Conservation (phyloP, 768 basidiomycete species). For the Mrakia hoshinonis region DNA sequence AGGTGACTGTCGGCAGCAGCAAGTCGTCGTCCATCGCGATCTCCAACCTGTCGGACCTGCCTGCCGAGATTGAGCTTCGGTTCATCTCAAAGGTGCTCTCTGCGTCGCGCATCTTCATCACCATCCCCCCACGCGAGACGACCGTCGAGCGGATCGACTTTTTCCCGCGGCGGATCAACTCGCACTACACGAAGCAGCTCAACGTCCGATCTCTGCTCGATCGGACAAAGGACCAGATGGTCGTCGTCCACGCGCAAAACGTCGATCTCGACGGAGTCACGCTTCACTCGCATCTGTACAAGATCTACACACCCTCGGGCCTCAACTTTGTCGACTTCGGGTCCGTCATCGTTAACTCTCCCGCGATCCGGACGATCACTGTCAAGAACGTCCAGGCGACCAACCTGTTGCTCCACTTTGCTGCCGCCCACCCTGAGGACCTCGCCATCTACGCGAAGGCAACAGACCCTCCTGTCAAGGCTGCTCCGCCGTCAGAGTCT, state of each 20-base stretch:
- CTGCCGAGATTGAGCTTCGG: constrained; percentile 37
- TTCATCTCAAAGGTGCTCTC: constrained; percentile 39
- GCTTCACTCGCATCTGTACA: constrained; percentile 39
- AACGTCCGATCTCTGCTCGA: constrained; percentile 39
- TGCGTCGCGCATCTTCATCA: constrained; percentile 37
- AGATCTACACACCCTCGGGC: constrained; percentile 39
- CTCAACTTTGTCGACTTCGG: constrained; percentile 40
- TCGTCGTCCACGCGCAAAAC: constrained; percentile 37
- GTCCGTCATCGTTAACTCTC: constrained; percentile 36
- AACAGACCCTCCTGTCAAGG: not conserved
- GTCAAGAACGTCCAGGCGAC: constrained; percentile 35
- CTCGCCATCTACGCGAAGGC: constrained; percentile 36
- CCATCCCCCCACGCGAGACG: constrained; percentile 35
- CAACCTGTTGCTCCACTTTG: constrained; percentile 33
- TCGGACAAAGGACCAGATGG: constrained; percentile 33
- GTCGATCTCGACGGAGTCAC: constrained; percentile 38
- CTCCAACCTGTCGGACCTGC: constrained; percentile 34
- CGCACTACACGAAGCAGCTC: constrained; percentile 39
- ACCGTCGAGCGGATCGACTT: constrained; percentile 38
- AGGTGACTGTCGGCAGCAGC: constrained; percentile 37
- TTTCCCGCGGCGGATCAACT: constrained; percentile 40
- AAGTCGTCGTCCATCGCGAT: constrained; percentile 33
- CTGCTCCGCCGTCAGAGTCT: not conserved
- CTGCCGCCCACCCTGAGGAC: constrained; percentile 38
- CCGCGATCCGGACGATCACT: constrained; percentile 33